These are phyloP conservation scores for Geotrichum bryndzae DNA, from an alignment of 1,139 yeast species.

Conservation along the genomic window DNA sequence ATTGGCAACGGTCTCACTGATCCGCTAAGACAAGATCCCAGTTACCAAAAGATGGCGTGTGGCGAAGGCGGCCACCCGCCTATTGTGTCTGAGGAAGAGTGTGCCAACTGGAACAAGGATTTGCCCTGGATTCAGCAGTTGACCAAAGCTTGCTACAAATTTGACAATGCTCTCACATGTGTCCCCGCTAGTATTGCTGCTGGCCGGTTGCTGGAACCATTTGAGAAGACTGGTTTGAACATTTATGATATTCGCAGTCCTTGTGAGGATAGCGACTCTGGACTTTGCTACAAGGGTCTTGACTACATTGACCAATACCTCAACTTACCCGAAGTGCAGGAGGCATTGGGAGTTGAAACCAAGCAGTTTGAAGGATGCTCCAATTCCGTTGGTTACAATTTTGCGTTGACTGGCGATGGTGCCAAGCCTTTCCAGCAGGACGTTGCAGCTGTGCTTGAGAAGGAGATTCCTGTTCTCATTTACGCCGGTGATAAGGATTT, in stretches of 20 bases:
- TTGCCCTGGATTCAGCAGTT: constrained; percentile 78
- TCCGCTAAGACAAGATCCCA: constrained; percentile 79
- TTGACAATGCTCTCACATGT: constrained; percentile 80
- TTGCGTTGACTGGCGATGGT: constrained; percentile 69
- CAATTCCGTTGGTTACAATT: constrained; percentile 32
- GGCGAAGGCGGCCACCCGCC: constrained; percentile 87
- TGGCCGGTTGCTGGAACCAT: constrained; percentile 82
- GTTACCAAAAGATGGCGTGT: constrained; percentile 96
- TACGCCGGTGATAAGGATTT: constrained; percentile 33
- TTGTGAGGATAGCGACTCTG: constrained; percentile 61
- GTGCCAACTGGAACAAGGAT: constrained; percentile 65
- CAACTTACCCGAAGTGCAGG: constrained; percentile 63
- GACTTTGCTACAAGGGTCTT: constrained; percentile 70
- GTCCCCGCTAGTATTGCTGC: constrained; percentile 92
- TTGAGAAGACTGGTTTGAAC: constrained; percentile 82
- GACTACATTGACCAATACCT: constrained; percentile 62
- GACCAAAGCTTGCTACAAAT: constrained; percentile 73
- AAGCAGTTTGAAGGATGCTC: constrained; percentile 79
- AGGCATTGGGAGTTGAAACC: constrained; percentile 88
- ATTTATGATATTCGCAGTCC: constrained; percentile 87
- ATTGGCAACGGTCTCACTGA: constrained; percentile 97
- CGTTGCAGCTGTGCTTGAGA: constrained; percentile 62
- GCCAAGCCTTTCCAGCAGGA: constrained; percentile 58
- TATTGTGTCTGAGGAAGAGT: constrained; percentile 71
- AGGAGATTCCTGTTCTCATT: constrained; percentile 20